Evolutionary conservation across 2,329 filamentous ascomycete species (phyloP).

Genomic region (Chaetomiaceae sp.): DNA sequence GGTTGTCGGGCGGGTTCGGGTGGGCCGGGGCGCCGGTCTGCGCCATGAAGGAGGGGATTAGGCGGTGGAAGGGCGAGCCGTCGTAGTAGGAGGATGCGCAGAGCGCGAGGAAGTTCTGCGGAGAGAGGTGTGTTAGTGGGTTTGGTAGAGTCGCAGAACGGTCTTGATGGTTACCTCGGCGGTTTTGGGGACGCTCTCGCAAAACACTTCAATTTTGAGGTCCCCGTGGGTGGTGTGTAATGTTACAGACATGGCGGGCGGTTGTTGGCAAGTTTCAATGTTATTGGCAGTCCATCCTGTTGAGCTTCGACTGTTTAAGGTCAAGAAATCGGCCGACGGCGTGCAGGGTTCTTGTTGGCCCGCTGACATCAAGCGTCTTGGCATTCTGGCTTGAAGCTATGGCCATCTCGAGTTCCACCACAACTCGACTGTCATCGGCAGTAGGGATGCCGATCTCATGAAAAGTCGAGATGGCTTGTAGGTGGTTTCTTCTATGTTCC

Average conservation of each 20-base stretch:
- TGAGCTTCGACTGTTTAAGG: not conserved
- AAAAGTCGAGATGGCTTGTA: too few relatives aligned
- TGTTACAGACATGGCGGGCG: conserved; percentile 56
- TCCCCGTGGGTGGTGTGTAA: conserved; percentile 86
- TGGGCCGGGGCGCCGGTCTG: conserved; percentile 66
- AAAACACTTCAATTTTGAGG: conserved; percentile 94
- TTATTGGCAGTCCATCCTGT: conserved; percentile 1
- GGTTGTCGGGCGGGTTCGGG: conserved; percentile 49
- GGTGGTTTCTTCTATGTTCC: too few relatives aligned
- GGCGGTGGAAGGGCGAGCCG: conserved; percentile 70
- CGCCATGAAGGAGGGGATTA: conserved; percentile 77
- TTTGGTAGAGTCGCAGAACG: conserved; percentile 10
- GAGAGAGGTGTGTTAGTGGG: conserved; percentile 4
- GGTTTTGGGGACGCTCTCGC: conserved; percentile 88
- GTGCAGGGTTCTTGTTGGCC: not conserved
- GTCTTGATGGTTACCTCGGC: conserved; percentile 58
- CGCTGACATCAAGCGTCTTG: not conserved
- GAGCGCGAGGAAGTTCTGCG: conserved; percentile 82
- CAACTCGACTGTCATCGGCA: too few relatives aligned
- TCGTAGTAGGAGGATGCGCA: conserved; percentile 77
- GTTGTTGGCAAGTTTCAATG: not conserved
- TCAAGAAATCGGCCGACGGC: not conserved
- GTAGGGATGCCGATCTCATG: too few relatives aligned
- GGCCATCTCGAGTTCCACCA: conserved; percentile 4
- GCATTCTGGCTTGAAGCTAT: conserved; percentile 5